A percentile compares a stretch with the other conserved stretches of the same genome.
phyloP scores from a whole-genome alignment of 1,284 basidiomycete species.

The Somion occarium region DNA sequence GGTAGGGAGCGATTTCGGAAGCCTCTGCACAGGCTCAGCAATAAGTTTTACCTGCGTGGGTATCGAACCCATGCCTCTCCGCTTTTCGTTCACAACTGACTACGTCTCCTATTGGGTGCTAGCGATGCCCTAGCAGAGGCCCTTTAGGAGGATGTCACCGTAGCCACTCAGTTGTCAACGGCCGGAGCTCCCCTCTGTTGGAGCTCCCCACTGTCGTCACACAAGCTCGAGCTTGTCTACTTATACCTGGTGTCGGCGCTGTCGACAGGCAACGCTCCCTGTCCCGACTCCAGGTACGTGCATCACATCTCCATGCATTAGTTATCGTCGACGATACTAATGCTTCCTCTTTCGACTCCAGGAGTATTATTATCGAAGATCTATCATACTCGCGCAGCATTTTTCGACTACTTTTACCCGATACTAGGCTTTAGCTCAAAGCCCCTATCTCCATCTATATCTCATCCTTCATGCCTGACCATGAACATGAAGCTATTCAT shows the following conservation, averaged over 20 bases:
- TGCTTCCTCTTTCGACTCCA: background rate
- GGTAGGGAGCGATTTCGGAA: background rate
- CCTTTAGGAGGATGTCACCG: background rate
- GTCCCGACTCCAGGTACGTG: background rate
- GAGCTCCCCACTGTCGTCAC: no score
- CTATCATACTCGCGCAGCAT: background rate
- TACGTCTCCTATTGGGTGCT: background rate
- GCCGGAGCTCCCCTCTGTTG: background rate
- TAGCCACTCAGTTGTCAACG: background rate
- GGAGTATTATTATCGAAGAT: background rate
- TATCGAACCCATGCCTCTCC: background rate
- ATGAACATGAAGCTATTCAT: background rate
- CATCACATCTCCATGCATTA: background rate
- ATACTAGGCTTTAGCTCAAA: background rate
- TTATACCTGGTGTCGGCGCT: background rate
- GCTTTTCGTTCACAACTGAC: background rate
- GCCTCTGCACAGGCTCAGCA: background rate
- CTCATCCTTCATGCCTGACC: background rate
- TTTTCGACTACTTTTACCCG: background rate
- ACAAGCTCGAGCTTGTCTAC: no score
- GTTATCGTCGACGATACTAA: background rate
- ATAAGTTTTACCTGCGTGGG: background rate
- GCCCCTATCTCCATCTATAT: background rate
- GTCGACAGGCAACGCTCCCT: background rate
- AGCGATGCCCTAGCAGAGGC: background rate